Evolutionary conservation across 176 grass and related monocot genomes (phyloP), one percentile per base, ranked within the genome.

Genomic region (Phoenix roebelenii): DNA sequence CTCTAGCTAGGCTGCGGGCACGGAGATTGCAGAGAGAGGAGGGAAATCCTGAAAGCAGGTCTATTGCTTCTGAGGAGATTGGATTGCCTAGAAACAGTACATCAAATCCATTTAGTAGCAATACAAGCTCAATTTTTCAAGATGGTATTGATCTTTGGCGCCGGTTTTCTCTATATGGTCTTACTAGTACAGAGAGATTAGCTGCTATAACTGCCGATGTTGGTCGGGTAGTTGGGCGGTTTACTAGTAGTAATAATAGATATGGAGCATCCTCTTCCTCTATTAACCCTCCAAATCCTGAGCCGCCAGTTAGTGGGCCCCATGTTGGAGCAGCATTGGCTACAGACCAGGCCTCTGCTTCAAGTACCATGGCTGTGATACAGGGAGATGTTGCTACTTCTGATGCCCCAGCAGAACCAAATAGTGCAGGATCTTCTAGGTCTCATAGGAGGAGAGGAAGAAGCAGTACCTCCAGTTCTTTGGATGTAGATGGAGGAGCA

Each of bases 301-400:
- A 78, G 52, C 64, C 75, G 67, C 68, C 63, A 19, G 35, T 52
- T 28, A 74, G 66, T 22, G 67, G 63, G 68, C 24, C 30, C 61
- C 72, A 64, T 60, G 73, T 77, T 30, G 76, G 74, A 59, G 70
- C 52, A 64, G 78, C 76, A 55, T 77, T 89, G 59, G 83, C 81
- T 69, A 74, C 79, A 30, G 84, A 98, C 53, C 92, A 91, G 75
- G 79, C 75, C 25, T 98, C 81, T 64, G 89, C 83, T 64, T 98
- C 79, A 1, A 98, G 93, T 63, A 98, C 93, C 62, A 77, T 81
- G 83, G 81, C 87, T 30, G 79, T 83, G 49, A 92, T 97, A 79
- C 84, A 91, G 23, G 93, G 81, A 23, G 87, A 91, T 51, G 58
- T 66, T 71, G 60, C 55, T 61, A 65, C 64, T 72, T 71, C 66